These are phyloP conservation scores for Tricholoma terreum DNA, from an alignment of 768 basidiomycete genomes.

Conservation along the genomic window DNA sequence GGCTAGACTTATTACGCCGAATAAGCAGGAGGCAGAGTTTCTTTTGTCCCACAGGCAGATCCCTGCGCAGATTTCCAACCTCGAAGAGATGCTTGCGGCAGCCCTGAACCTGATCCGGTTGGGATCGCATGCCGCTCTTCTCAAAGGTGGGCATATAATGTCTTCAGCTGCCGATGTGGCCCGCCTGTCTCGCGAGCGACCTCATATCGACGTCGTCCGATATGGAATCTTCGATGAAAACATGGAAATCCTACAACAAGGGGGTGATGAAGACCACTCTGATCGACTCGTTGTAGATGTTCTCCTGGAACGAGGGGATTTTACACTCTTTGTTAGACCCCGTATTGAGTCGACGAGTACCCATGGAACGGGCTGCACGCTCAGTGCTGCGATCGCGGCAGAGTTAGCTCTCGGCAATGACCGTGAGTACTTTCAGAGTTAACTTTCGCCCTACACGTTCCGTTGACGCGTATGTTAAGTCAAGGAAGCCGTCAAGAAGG, in stretches of 20 bases:
- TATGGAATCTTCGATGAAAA: conserved; percentile 51
- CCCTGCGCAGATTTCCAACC: conserved; percentile 32
- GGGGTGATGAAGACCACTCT: conserved; percentile 14
- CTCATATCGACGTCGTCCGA: conserved; percentile 37
- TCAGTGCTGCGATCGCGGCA: conserved; percentile 79
- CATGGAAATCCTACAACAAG: conserved; percentile 56
- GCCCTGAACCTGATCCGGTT: conserved; percentile 45
- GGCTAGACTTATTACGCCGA: conserved; percentile 76
- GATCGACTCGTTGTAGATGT: conserved; percentile 60
- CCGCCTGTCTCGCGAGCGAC: conserved; percentile 22
- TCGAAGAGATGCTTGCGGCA: conserved; percentile 62
- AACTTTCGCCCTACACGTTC: not conserved
- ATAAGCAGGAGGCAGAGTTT: conserved; percentile 75
- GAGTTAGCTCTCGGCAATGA: conserved; percentile 54
- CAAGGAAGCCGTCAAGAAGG: conserved; percentile 54
- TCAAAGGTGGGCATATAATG: conserved; percentile 83
- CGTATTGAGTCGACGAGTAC: conserved; percentile 68
- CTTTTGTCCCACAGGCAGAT: conserved; percentile 44
- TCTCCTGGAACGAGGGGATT: conserved; percentile 39
- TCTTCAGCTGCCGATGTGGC: conserved; percentile 45
- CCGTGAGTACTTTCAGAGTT: conserved; percentile 23
- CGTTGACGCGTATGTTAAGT: conserved; percentile 33
- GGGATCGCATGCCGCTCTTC: conserved; percentile 57
- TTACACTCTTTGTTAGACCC: conserved; percentile 57
- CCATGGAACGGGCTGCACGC: conserved; percentile 91